Conservation (phyloP, 257 asterid genomes). For the Gentiana straminea region DNA sequence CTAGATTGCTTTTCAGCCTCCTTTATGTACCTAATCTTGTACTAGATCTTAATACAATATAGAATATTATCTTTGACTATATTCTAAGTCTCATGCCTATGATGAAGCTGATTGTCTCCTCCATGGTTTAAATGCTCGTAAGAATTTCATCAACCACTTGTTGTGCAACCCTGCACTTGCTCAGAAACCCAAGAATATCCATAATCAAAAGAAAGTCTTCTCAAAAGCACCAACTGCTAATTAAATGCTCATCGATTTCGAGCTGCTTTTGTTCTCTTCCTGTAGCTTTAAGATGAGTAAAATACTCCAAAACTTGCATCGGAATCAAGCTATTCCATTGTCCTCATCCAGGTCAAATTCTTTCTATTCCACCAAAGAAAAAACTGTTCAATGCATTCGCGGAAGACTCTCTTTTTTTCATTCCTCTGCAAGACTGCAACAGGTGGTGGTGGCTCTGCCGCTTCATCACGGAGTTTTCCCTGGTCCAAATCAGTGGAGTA, state of each 20-base stretch:
- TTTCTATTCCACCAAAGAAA: conserved; percentile 12
- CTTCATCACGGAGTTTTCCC: conserved; percentile 33
- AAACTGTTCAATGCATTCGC: conserved; percentile 25
- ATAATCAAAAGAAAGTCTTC: too few species aligned
- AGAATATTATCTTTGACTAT: too few species aligned
- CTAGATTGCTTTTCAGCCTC: too few species aligned
- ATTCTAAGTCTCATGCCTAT: too few species aligned
- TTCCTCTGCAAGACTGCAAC: conserved; percentile 43
- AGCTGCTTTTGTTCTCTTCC: neutral
- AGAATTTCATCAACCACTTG: too few species aligned
- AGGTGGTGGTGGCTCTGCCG: conserved; percentile 8
- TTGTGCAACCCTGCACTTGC: too few species aligned
- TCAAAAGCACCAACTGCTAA: too few species aligned
- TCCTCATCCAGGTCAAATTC: conserved; percentile 14
- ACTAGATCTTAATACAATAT: too few species aligned
- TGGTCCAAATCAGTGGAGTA: conserved; percentile 55
- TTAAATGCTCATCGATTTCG: neutral
- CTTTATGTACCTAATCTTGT: too few species aligned
- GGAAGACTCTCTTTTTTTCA: conserved; percentile 44
- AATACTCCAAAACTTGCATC: conserved; percentile 35
- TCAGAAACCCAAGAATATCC: too few species aligned
- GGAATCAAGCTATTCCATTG: conserved; percentile 50
- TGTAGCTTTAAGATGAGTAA: conserved; percentile 24
- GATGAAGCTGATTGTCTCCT: too few species aligned
- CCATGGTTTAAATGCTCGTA: too few species aligned